Evolutionary conservation across 768 basidiomycete genomes (phyloP), one percentile per base, ranked within the genome.

Genomic region (Pleurotus platypus): DNA sequence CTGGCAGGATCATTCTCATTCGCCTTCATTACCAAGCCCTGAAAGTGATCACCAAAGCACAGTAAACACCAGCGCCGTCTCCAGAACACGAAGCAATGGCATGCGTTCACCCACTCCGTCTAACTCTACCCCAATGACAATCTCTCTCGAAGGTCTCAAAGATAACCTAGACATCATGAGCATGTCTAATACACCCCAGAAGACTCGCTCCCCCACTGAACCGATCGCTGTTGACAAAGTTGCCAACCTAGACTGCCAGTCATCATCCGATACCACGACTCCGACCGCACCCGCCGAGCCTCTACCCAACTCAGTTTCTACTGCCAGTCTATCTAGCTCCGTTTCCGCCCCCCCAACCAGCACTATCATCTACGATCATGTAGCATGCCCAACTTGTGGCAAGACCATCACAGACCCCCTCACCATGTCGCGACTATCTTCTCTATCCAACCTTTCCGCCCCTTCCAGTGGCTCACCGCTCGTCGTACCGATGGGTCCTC

Each of bases 321-420:
- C 49, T 5, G 13, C 45, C 26, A 63, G 60, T 49, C 30, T 40
- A 13, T 47, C 37, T 9, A 61, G 62, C 4, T 69, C 66, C 35
- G 64, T 69, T 18, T 81, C 81, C 4, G 77, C 81, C 2, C 77
- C 80, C 0, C 66, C 80, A 2, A 78, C 79, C 1, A 68, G 77
- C 13, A 35, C 9, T 11, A 35, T 35, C 30, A 65, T 69, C 57
- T 35, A 61, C 50, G 74, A 75, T 42, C 73, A 76, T 60, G 67
- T 76, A 61, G 63, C 69, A 7, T 86, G 85, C 65, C 82, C 84
- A 1, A 77, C 79, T 6, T 86, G 85, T 64, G 82, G 82, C 61
- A 79, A 77, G 69, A 50, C 67, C 35, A 73, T 80, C 61, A 77
- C 78, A 35, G 78, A 81, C 62, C 68, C 72, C 27, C 65, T 74